phyloP scores from a whole-genome alignment of 2,329 filamentous ascomycete species.

The Monilinia laxa region DNA sequence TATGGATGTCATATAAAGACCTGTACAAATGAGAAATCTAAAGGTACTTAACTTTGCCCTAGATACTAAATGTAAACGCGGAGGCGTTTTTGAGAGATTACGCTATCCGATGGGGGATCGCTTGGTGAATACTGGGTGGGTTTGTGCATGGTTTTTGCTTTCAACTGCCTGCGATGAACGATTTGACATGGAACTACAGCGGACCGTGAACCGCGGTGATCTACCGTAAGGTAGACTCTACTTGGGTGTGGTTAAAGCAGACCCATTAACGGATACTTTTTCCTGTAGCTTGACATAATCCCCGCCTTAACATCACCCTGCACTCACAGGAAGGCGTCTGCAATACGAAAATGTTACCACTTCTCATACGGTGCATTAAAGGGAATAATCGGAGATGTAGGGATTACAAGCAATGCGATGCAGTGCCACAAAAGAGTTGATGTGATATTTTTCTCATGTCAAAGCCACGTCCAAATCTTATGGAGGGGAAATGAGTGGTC shows the following conservation, averaged over 20 bases:
- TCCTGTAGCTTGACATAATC: conserved; percentile 19
- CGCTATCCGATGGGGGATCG: conserved; percentile 16
- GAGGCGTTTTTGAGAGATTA: conserved; percentile 23
- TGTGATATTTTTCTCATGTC: conserved; percentile 13
- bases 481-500: conserved; percentile 16
- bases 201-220: conserved; percentile 16
- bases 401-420: conserved; percentile 19
- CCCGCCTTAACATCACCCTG: conserved; percentile 18
- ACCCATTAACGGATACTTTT: conserved; percentile 21
- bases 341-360: conserved; percentile 20
- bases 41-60: conserved; percentile 14
- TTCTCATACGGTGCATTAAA: conserved; percentile 3
- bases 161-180: conserved; percentile 5
- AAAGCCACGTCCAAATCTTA: conserved; percentile 19
- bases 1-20: conserved; percentile 1
- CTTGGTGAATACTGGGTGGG: conserved; percentile 13
- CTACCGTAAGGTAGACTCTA: conserved; percentile 16
- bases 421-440: conserved; percentile 18
- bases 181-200: conserved; percentile 10
- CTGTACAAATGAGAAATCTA: background rate
- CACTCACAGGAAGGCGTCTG: conserved; percentile 24
- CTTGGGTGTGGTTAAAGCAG: conserved; percentile 17
- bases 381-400: conserved; percentile 14
- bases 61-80: conserved; percentile 15
- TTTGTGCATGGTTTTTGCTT: conserved; percentile 21